Evolutionary conservation across 176 grass and related monocot species (phyloP).

Genomic region (Carex pumila): DNA sequence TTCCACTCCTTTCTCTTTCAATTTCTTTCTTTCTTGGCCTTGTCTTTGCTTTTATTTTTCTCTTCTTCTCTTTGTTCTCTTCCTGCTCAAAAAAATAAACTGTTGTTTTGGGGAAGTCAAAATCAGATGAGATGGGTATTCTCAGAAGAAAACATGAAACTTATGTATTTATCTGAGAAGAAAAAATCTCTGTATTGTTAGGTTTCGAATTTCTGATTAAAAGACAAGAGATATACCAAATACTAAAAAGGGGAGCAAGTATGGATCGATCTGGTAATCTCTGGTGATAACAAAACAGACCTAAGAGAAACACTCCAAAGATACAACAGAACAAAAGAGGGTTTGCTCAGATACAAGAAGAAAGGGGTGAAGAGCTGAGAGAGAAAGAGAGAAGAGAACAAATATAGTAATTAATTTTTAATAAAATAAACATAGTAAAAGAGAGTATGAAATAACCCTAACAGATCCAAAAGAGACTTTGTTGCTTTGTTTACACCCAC

Average conservation of each 20-base stretch:
- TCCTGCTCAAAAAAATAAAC: not conserved
- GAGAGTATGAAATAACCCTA: conserved; percentile 27
- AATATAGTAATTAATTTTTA: conserved; percentile 5
- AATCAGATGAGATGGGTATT: conserved; percentile 20
- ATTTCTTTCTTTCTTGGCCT: conserved; percentile 4
- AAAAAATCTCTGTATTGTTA: conserved; percentile 20
- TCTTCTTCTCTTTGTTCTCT: conserved; percentile 18
- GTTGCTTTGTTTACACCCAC: conserved; percentile 20
- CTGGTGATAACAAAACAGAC: conserved; percentile 4
- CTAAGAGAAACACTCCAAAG: conserved; percentile 27
- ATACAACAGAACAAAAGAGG: conserved; percentile 23
- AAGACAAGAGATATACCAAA: conserved; percentile 20
- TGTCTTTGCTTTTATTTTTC: conserved; percentile 3
- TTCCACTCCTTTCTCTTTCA: conserved; percentile 15
- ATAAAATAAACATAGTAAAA: conserved; percentile 20
- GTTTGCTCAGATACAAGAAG: conserved; percentile 26
- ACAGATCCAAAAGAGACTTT: conserved; percentile 25
- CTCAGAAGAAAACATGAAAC: conserved; percentile 18
- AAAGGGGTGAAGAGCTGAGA: conserved; percentile 27
- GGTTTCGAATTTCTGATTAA: conserved; percentile 20
- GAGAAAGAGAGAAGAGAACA: conserved; percentile 31
- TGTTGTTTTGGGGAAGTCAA: conserved; percentile 23
- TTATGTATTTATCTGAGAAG: conserved; percentile 22
- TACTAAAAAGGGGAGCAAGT: conserved; percentile 17
- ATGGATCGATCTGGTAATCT: conserved; percentile 24